Conservation (phyloP, 2,329 filamentous ascomycete genomes). For the Ophiocordyceps robertsii region DNA sequence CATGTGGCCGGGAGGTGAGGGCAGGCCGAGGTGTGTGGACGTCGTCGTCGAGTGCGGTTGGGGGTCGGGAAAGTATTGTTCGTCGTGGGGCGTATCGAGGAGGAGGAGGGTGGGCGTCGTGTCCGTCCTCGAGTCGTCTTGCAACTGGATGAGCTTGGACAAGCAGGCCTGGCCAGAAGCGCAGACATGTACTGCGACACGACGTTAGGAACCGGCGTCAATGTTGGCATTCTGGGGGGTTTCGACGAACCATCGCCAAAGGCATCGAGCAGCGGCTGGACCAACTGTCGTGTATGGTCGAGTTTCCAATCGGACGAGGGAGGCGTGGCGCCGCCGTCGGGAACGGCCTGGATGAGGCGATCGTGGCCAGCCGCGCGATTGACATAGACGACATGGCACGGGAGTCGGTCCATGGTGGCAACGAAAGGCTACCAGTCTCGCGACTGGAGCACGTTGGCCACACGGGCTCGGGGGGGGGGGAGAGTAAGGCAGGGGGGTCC, state of each 20-base stretch:
- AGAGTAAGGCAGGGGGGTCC: background rate
- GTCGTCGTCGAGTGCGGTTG: slow-evolving; percentile 22
- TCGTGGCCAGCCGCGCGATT: slow-evolving; percentile 38
- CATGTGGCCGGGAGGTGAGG: slow-evolving; percentile 16
- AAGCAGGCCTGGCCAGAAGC: slow-evolving; percentile 39
- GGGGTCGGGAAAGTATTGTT: slow-evolving; percentile 23
- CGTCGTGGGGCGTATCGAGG: slow-evolving; percentile 41
- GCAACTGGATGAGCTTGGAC: slow-evolving; percentile 36
- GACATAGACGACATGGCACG: slow-evolving; percentile 47
- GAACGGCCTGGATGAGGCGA: slow-evolving; percentile 22
- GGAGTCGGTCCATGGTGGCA: slow-evolving; percentile 42
- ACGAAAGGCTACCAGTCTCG: slow-evolving; percentile 44
- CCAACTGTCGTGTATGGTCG: slow-evolving; percentile 28
- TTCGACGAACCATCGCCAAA: slow-evolving; percentile 37
- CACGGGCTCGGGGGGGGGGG: slow-evolving; percentile 12
- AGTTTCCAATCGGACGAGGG: slow-evolving; percentile 18
- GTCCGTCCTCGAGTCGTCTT: slow-evolving; percentile 36
- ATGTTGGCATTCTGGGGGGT: background rate
- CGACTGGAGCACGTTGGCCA: slow-evolving; percentile 46
- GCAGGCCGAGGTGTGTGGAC: slow-evolving; percentile 31
- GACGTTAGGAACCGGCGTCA: slow-evolving; percentile 7
- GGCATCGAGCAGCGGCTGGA: slow-evolving; percentile 35
- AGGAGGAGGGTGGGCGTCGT: slow-evolving; percentile 43
- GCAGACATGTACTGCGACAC: slow-evolving; percentile 36
- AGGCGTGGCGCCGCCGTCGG: slow-evolving; percentile 4